Evolutionary conservation across 1,139 yeast species (phyloP), one percentile per base, ranked within the genome.

Genomic region (Geotrichum siamense): DNA sequence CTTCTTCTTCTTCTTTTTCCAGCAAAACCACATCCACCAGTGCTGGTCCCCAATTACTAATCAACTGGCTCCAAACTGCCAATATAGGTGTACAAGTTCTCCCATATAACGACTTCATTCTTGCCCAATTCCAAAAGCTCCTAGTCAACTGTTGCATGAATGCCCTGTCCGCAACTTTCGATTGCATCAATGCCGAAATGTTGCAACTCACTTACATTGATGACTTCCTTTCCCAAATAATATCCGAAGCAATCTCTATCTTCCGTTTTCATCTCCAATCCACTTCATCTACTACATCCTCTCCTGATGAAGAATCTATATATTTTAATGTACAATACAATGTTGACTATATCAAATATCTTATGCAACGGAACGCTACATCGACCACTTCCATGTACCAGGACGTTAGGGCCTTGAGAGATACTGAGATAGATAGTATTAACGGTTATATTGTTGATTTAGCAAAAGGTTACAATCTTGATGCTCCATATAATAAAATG

Each of bases 341-440:
- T 20, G 12, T 26, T 19, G 33, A 40, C 16, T 13, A 33, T 23
- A 9, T 33, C 13, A 33, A 20, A 22, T 32, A 26, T 20, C 19
- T 40, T 21, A 33, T 26, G 2, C 25, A 26, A 3, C 28, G 34
- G 6, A 33, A 40, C 22, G 16, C 13, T 12, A 13, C 9, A 19
- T 32, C 43, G 9, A 40, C 38, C 1, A 40, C 43, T 15, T 40
- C 43, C 9, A 91, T 89, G 97, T 72, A 94, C 55, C 86, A 83
- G 53, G 97, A 89, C 56, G 71, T 82, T 1, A 61, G 75, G 38
- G 68, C 72, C 51, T 67, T 77, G 43, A 70, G 78, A 51, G 70
- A 68, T 20, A 82, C 94, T 0, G 98, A 89, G 58, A 74, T 89
- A 25, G 82, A 80, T 49, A 82, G 74, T 60, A 79, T 89, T 48